These are phyloP conservation scores for Pyricularia sp. DNA, from an alignment of 2,329 filamentous ascomycete genomes.

Conservation along the genomic window DNA sequence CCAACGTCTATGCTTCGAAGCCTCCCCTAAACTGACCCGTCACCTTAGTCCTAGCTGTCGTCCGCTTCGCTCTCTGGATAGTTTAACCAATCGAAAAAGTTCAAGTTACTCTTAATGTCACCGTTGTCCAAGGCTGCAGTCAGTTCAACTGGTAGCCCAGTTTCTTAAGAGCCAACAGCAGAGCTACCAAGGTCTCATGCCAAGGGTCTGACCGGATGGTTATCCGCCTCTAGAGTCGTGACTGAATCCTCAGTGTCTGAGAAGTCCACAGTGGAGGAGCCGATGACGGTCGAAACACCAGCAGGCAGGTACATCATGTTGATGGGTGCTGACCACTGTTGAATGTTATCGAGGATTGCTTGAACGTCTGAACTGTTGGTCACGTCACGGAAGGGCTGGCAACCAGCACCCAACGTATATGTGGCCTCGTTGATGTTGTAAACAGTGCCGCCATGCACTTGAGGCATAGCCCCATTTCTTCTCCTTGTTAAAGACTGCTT, in stretches of 20 bases:
- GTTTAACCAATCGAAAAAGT: background rate
- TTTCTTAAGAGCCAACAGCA: background rate
- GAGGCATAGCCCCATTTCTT: too few species aligned
- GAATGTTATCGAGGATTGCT: background rate
- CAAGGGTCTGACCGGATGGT: background rate
- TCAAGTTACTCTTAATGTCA: background rate
- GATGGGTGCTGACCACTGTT: background rate
- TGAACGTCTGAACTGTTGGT: background rate
- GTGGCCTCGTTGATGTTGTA: background rate
- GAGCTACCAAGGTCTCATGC: too few species aligned
- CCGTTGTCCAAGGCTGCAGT: background rate
- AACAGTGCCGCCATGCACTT: too few species aligned
- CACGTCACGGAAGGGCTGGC: background rate
- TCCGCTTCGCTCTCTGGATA: background rate
- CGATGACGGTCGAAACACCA: background rate
- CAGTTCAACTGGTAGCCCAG: background rate
- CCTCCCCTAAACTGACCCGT: background rate
- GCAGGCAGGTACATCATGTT: background rate
- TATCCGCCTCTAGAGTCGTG: background rate
- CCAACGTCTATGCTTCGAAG: background rate
- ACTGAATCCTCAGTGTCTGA: background rate
- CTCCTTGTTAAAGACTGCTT: background rate
- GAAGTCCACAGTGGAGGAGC: background rate
- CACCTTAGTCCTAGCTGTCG: background rate
- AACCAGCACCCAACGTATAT: background rate